These are phyloP conservation scores for Endothia cerciana DNA, from an alignment of 2,329 filamentous ascomycete species.

Conservation along the genomic window DNA sequence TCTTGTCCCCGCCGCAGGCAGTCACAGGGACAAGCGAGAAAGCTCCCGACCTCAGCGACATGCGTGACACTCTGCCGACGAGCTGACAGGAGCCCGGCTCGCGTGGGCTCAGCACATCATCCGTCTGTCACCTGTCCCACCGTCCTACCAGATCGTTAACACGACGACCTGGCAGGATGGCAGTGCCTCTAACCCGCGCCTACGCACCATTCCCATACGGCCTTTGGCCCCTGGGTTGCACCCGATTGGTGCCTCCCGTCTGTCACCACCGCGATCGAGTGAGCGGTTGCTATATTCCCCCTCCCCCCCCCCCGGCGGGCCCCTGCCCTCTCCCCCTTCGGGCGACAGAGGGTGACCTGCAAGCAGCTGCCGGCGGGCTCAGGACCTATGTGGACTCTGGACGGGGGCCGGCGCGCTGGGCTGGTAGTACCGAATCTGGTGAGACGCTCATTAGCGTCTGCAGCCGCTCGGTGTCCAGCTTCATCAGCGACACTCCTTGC, in stretches of 20 bases:
- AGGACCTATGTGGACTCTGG: neutral
- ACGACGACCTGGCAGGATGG: slow-evolving; percentile 24
- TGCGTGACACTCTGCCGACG: neutral
- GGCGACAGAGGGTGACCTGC: neutral
- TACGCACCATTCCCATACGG: slow-evolving; percentile 21
- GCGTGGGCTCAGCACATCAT: slow-evolving; percentile 13
- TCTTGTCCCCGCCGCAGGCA: slow-evolving; percentile 10
- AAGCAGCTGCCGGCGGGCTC: neutral
- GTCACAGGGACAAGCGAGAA: slow-evolving; percentile 13
- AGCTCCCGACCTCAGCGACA: neutral
- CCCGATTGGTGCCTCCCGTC: slow-evolving; percentile 13
- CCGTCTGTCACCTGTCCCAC: slow-evolving; percentile 17
- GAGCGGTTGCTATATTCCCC: neutral
- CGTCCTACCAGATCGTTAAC: slow-evolving; percentile 26
- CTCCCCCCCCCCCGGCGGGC: neutral
- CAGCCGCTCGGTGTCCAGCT: slow-evolving; percentile 5
- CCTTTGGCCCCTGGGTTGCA: slow-evolving; percentile 23
- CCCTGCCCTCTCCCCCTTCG: neutral
- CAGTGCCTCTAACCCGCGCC: slow-evolving; percentile 18
- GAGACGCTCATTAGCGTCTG: slow-evolving; percentile 3
- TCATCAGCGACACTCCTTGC: slow-evolving; percentile 3
- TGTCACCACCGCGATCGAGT: slow-evolving; percentile 10
- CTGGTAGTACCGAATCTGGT: slow-evolving; percentile 10
- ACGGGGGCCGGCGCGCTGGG: neutral
- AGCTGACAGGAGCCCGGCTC: neutral